Evolutionary conservation across 2,329 filamentous ascomycete genomes (phyloP), one percentile per base, ranked within the genome.

Genomic region (Fusarium sp.): DNA sequence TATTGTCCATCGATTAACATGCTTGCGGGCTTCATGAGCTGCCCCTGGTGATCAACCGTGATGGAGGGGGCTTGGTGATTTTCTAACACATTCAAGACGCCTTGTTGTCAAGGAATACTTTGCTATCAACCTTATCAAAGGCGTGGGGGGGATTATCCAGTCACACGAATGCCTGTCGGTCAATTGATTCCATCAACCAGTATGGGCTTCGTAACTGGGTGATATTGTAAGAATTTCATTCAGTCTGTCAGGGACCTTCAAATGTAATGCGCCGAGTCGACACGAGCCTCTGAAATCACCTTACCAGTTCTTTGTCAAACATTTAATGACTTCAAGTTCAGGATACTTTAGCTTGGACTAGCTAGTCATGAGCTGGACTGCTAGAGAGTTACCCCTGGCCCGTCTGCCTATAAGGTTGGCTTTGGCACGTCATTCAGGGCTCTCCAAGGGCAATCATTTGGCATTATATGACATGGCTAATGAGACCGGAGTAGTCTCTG

Each of bases 351-450:
- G 73, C 37, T 57, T 37, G 37, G 60, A 44, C 65, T 62, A 66
- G 54, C 63, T 68, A 66, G 59, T 65, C 66, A 74, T 71, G 69
- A 64, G n/a, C 42, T 57, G 14, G 35, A n/a, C n/a, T n/a, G n/a
- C n/a, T n/a, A n/a, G n/a, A 45, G 45, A 54, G 38, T 59, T 45
- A 31, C n/a, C 45, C n/a, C 44, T 44, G 31, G 25, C 27, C 27
- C 39, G 27, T 38, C 37, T 35, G 8, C 38, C 54, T 33, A 23
- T 18, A 48, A 44, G 59, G 64, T 73, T 56, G 44, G 35, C 37
- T 42, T 57, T 56, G 60, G 66, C 64, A 66, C 66, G 60, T 76
- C 73, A 77, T 74, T 68, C 37, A 56, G 46, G 39, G 35, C 56
- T 61, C 42, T 58, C 39, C 29, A 33, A 56, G 59, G 52, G 54